Percentiles rank a stretch among this genome's conserved stretches.
phyloP scores from a whole-genome alignment of 139 green algal species.

The Coelastrella sp. region DNA sequence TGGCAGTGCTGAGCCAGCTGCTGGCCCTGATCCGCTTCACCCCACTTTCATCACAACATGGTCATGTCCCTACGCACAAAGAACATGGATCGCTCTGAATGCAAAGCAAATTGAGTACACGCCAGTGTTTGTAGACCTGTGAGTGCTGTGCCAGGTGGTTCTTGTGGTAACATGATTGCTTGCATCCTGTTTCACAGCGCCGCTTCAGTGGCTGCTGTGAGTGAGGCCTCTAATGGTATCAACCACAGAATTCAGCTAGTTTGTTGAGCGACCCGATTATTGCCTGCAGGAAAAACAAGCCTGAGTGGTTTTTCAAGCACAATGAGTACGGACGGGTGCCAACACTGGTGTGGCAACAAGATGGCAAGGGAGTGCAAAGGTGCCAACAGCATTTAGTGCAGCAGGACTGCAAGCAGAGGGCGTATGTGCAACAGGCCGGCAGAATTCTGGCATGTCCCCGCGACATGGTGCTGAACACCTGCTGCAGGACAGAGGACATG shows the following conservation, averaged over 20 bases:
- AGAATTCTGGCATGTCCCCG: not conserved
- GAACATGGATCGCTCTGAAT: constrained; percentile 37
- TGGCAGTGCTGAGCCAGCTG: constrained; percentile 20
- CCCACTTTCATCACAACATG: constrained; percentile 43
- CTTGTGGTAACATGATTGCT: no score
- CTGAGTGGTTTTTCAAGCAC: constrained; percentile 46
- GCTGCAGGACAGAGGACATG: no score
- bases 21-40: not conserved
- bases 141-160: constrained; percentile 2
- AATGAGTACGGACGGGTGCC: constrained; percentile 33
- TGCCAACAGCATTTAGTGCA: not conserved
- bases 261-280: no score
- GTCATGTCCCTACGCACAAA: constrained; percentile 31
- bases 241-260: no score
- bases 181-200: no score
- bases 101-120: constrained; percentile 31
- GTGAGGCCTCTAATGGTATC: no score
- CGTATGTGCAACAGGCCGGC: not conserved
- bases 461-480: no score
- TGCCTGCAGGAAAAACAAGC: constrained; percentile 35
- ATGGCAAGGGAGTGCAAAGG: not conserved
- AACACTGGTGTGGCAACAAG: constrained; percentile 33
- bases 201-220: no score
- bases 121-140: constrained; percentile 39
- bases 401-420: not conserved